A percentile compares a stretch with the other conserved stretches of the same genome.
Evolutionary conservation across 1,284 basidiomycete species (phyloP).

Genomic region (Phylloporus sp.): DNA sequence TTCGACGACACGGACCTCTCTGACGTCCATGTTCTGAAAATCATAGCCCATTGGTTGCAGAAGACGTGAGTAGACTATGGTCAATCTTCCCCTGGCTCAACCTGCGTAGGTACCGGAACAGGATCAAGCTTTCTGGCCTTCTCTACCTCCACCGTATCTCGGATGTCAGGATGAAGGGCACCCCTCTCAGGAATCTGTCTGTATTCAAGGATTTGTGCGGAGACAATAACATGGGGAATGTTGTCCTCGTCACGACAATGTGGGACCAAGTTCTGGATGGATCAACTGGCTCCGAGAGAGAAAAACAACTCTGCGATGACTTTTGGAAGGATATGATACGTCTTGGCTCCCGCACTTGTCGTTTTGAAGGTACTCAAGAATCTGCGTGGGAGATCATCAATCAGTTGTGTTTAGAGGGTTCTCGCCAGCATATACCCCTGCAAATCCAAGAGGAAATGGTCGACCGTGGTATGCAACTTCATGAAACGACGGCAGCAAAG

Average conservation of each 20-base stretch:
- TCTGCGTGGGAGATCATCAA: conserved; percentile 25
- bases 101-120: conserved; percentile 16
- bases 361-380: conserved; percentile 12
- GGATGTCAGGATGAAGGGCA: conserved; percentile 49
- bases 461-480: conserved; percentile 11
- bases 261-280: conserved; percentile 29
- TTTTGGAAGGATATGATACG: conserved; percentile 22
- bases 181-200: conserved; percentile 23
- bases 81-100: neutral
- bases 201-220: conserved; percentile 34
- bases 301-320: conserved; percentile 15
- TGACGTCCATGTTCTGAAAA: conserved; percentile 21
- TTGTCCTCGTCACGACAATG: conserved; percentile 36
- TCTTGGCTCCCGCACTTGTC: conserved; percentile 16
- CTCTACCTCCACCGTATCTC: conserved; percentile 39
- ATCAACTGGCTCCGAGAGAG: conserved; percentile 21
- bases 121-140: conserved; percentile 28
- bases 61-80: conserved; percentile 19
- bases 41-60: conserved; percentile 28
- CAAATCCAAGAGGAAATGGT: conserved; percentile 30
- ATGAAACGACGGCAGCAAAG: conserved; percentile 22
- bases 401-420: conserved; percentile 5
- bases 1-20: conserved; percentile 25
- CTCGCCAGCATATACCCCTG: conserved; percentile 2
- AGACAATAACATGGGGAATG: conserved; percentile 21